A percentile compares a stretch with the other conserved stretches of the same genome.
phyloP scores from a whole-genome alignment of 805 yeast genomes.

The Starmerella apicola region DNA sequence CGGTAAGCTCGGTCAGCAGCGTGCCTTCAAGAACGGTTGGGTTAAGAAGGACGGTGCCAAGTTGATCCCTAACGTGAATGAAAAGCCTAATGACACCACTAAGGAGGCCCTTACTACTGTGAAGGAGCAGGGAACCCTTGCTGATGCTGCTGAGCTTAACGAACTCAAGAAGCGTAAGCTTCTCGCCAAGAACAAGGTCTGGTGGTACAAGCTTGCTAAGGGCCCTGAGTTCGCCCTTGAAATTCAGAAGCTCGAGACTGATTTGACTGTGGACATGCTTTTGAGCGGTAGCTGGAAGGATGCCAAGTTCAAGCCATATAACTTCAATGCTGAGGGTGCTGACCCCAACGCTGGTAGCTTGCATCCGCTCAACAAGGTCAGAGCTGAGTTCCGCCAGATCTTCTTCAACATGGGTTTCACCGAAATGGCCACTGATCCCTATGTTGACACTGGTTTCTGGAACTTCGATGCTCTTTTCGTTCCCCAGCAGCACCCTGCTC shows the following conservation, averaged over 20 bases:
- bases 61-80: slow-evolving; percentile 41
- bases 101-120: slow-evolving; percentile 38
- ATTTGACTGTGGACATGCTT: slow-evolving; percentile 88
- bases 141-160: slow-evolving; percentile 50
- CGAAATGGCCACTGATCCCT: slow-evolving; percentile 98
- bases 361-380: slow-evolving; percentile 91
- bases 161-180: slow-evolving; percentile 94
- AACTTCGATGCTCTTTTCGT: slow-evolving; percentile 92
- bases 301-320: slow-evolving; percentile 83
- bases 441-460: slow-evolving; percentile 98
- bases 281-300: slow-evolving; percentile 68
- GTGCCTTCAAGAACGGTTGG: slow-evolving; percentile 98
- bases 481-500: slow-evolving; percentile 99
- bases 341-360: slow-evolving; percentile 80
- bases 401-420: slow-evolving; percentile 97
- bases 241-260: slow-evolving; percentile 77
- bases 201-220: slow-evolving; percentile 64
- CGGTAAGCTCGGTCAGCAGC: slow-evolving; percentile 90
- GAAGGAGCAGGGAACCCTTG: slow-evolving; percentile 53
- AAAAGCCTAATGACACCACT: slow-evolving; percentile 59
- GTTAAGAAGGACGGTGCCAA: slow-evolving; percentile 75
- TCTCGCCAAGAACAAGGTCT: slow-evolving; percentile 52
- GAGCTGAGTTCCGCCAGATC: slow-evolving; percentile 95
- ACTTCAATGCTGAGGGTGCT: slow-evolving; percentile 90
- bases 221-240: slow-evolving; percentile 76